Evolutionary conservation across 176 grass and related monocot genomes (phyloP).

Genomic region (Carex kokanica): DNA sequence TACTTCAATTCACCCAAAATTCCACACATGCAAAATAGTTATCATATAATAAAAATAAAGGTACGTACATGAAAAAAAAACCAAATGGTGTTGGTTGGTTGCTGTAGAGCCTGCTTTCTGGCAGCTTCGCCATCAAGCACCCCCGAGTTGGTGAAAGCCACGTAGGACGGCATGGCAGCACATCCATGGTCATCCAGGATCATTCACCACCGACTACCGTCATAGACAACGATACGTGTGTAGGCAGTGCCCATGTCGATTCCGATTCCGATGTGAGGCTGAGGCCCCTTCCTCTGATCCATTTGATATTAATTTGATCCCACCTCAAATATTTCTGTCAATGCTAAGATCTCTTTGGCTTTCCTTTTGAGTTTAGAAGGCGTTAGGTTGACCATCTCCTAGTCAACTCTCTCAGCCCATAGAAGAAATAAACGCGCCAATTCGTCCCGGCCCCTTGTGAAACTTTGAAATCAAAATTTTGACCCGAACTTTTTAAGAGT

Average conservation of each 20-base stretch:
- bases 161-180: conserved; percentile 28
- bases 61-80: too few relatives aligned
- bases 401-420: too few relatives aligned
- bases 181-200: conserved; percentile 36
- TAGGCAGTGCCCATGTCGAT: conserved; percentile 41
- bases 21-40: too few relatives aligned
- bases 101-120: too few relatives aligned
- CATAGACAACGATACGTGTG: conserved; percentile 19
- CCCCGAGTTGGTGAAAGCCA: conserved; percentile 16
- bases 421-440: too few relatives aligned
- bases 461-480: too few relatives aligned
- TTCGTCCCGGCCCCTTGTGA: too few relatives aligned
- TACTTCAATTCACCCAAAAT: too few relatives aligned
- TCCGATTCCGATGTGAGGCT: neutral
- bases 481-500: too few relatives aligned
- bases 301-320: neutral
- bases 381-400: too few relatives aligned
- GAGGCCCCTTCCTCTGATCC: conserved; percentile 12
- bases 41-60: too few relatives aligned
- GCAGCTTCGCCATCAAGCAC: conserved; percentile 23
- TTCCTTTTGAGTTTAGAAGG: neutral
- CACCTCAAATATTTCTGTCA: neutral
- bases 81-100: too few relatives aligned
- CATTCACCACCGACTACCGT: conserved; percentile 19
- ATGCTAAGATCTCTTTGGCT: neutral